Conservation (phyloP, 192 early-diverging fungal species). For the Dimargaris cristalligena region DNA sequence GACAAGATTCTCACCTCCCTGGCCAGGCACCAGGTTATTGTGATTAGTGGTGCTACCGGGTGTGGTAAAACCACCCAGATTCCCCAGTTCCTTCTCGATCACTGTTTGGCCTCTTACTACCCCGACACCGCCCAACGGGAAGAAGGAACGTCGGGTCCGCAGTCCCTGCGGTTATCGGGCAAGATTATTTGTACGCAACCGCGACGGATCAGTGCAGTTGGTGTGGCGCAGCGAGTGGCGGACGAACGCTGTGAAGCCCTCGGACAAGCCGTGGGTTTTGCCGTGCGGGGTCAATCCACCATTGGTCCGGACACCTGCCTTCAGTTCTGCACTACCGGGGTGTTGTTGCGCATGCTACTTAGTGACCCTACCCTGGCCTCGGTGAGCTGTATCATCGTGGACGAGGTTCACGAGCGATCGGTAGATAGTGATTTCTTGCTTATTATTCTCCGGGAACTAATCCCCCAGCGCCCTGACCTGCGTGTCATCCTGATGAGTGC, state of each 20-base stretch:
- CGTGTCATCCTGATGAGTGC: slow-evolving; percentile 84
- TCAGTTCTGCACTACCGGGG: slow-evolving; percentile 48
- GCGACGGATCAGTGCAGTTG: slow-evolving; percentile 56
- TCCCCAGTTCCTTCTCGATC: slow-evolving; percentile 72
- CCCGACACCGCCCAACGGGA: background rate
- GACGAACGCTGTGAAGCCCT: slow-evolving; percentile 32
- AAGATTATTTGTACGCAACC: slow-evolving; percentile 82
- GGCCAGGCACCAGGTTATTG: slow-evolving; percentile 9
- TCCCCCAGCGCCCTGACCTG: slow-evolving; percentile 33
- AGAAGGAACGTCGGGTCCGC: background rate
- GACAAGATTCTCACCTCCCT: slow-evolving; percentile 12
- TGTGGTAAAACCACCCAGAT: slow-evolving; percentile 54
- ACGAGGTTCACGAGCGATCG: slow-evolving; percentile 76
- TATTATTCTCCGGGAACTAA: slow-evolving; percentile 46
- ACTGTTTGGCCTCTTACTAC: slow-evolving; percentile 27
- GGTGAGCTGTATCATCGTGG: slow-evolving; percentile 45
- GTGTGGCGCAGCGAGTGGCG: slow-evolving; percentile 44
- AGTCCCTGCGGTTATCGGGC: background rate
- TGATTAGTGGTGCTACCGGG: slow-evolving; percentile 27
- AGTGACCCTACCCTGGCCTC: slow-evolving; percentile 12
- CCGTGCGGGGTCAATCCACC: slow-evolving; percentile 48
- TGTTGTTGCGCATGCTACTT: slow-evolving; percentile 37
- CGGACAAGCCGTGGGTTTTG: slow-evolving; percentile 27
- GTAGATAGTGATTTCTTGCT: slow-evolving; percentile 69
- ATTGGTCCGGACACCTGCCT: slow-evolving; percentile 33